Evolutionary conservation across 1,139 yeast species (phyloP), one percentile per base, ranked within the genome.

Genomic region (Pichia cactophila): DNA sequence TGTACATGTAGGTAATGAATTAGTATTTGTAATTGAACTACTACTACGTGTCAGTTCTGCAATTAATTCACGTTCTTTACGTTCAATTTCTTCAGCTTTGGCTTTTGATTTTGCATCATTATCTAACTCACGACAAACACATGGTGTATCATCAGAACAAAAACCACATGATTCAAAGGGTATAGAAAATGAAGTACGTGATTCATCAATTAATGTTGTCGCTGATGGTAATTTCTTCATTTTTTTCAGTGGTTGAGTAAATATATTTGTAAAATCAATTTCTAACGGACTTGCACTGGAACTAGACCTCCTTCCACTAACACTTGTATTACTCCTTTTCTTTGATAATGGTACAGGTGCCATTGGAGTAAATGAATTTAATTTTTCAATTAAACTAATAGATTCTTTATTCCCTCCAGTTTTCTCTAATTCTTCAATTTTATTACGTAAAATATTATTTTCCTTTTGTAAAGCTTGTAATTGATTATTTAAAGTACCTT

Each of bases 111-210:
- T 53, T 51, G 42, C 54, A 52, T 38, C 59, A 33, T 75, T 75
- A 1, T 83, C 89, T 9, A 90, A 86, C 61, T 84, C 96, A 33
- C 92, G 79, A 65, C 97, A 90, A 3, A 90, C 86, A 68, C 97
- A 90, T 5, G 95, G 94, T 0, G 95, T 83, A 56, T 84, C 95
- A 58, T 86, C 95, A 1, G 95, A 80, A 62, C 97, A 90, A 66
- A 90, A 90, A 1, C 97, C 97, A 68, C 97, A 90, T 54, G 83
- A 78, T 56, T 86, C 95, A 50, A 81, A 78, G 4, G 86, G 83
- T 26, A 52, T 48, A 52, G 11, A 36, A 36, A 20, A 36, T 16
- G 35, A 31, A 11, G 31, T 31, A 10, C n/a, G 35, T 31, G 31
- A 28, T 23, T 23, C 23, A 23, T 9, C 31, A 9, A 28, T 11